Base-by-base conservation (phyloP, 2,329 filamentous ascomycete genomes). In the Colletotrichum navitas region DNA sequence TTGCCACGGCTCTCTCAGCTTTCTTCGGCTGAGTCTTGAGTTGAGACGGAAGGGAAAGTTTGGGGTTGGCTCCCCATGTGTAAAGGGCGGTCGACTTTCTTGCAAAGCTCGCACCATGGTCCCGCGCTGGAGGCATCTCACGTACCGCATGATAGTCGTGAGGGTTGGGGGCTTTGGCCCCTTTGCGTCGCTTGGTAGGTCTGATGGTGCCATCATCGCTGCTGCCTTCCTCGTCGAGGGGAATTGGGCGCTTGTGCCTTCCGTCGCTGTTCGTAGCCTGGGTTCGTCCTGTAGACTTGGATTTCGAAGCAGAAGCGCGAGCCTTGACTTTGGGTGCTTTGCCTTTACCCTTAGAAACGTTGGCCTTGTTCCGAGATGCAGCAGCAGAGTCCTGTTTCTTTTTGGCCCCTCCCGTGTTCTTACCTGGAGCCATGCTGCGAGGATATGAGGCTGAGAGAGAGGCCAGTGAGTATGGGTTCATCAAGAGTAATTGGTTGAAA, bases 1-100 rank as follows among this genome's bases (percentile, higher is more conserved):
- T 10, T 11, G 21, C 24, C 14, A 5, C 14, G 10, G 49, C 18
- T 26, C 3, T 32, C 32, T 39, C 34, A 24, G 29, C 8, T 0
- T 58, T 63, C 26, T 36, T 54, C 21, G 5, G 26, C n/a, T 43
- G 41, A 10, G 24, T 10, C 54, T 34, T 26, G 24, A 4, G 18
- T 10, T 11, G 36, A 41, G 65, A 18, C 18, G 21, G 18, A 24
- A 54, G n/a, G 14, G 10, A 18, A 36, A 34, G 34, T 18, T 21
- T 24, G 34, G 45, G 18, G n/a, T 60, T 54, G 12, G 65, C 52
- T 11, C 65, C 68, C 68, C 68, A 71, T 8, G 65, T 71, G 39
- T 26, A 54, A 36, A 60, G 39, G 18, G 65, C 68, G n/a, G 65
- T 71, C 8, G 68, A 71, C 54, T 68, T 71, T 16, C 26, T 66